Base-by-base conservation (phyloP, 768 basidiomycete genomes). In the Lactifluus subvellereus region DNA sequence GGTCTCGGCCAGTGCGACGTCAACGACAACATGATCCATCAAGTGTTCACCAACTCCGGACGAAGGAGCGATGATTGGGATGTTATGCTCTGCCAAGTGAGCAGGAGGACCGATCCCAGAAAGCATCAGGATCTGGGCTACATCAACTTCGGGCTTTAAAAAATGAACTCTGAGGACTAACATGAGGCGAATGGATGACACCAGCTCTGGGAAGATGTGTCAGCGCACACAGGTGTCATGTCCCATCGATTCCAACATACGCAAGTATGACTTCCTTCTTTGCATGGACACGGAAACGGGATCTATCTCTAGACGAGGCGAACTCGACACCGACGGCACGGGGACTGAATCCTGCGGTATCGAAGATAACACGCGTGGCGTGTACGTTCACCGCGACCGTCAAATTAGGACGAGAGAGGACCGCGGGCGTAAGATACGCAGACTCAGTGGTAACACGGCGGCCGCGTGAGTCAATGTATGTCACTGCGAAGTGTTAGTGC, bases 21-120 rank as follows among this genome's bases (percentile, higher is more conserved):
- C 76, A 54, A 87, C 77, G 14, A 79, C 77, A 4, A 79, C 77
- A 68, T 93, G 91, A 69, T 94, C 91, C 50, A 80, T 76, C 18
- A 94, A 79, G 71, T 91, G 80, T 9, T 80, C 76, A 14, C 92
- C 92, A 20, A 94, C 90, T 11, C 85, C 85, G 0, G 88, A 86
- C 2, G 88, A 80, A 67, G 91, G 83, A 6, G 82, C 69, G 20
- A 86, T 74, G 35, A 85, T 73, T 0, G 81, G 76, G 22, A 94
- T 85, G 6, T 73, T 72, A 60, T 84, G 75, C 42, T 76, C 71
- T 11, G 75, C 66, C 42, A 93, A 77, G 13, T 88, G 78, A 1
- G 76, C 76, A 2, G 79, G 77, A 40, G 89, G 88, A 3, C 91
- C 92, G 52, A 94, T 75, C 11, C 92, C 92, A 20, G 88, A 89